A percentile compares a stretch with the other conserved stretches of the same genome.
Conservation (phyloP, 495 filamentous ascomycete genomes). For the Pyrenula aspistea region DNA sequence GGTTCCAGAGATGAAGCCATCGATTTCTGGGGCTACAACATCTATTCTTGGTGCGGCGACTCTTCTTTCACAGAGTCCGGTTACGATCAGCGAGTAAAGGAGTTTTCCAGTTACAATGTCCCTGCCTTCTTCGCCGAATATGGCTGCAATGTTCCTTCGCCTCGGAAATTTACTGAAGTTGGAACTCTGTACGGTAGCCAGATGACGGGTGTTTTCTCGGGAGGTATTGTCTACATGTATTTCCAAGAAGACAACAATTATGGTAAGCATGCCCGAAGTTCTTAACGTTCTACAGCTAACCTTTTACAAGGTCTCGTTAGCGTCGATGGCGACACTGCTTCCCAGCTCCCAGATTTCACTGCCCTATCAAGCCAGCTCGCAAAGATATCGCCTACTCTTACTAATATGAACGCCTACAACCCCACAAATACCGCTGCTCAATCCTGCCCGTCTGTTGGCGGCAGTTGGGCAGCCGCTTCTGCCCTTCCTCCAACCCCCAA, state of each 20-base stretch:
- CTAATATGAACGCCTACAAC: slow-evolving; percentile 53
- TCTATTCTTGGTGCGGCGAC: slow-evolving; percentile 94
- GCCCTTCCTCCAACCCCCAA: slow-evolving; percentile 74
- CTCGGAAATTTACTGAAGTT: slow-evolving; percentile 81
- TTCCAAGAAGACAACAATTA: slow-evolving; percentile 86
- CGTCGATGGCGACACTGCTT: slow-evolving; percentile 44
- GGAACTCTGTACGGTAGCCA: slow-evolving; percentile 61
- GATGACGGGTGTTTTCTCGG: slow-evolving; percentile 81
- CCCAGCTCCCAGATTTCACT: slow-evolving; percentile 60
- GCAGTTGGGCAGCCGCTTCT: slow-evolving; percentile 56
- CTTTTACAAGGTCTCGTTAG: slow-evolving; percentile 49
- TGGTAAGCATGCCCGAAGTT: slow-evolving; percentile 33
- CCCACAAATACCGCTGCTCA: slow-evolving; percentile 65
- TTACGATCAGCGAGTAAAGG: slow-evolving; percentile 64
- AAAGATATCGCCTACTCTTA: slow-evolving; percentile 51
- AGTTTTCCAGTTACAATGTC: slow-evolving; percentile 78
- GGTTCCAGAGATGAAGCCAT: slow-evolving; percentile 51
- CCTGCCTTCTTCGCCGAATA: slow-evolving; percentile 98
- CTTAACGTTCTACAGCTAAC: not conserved
- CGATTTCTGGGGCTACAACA: slow-evolving; percentile 98
- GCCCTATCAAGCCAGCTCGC: slow-evolving; percentile 61
- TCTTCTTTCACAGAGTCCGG: slow-evolving; percentile 60
- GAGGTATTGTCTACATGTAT: slow-evolving; percentile 97
- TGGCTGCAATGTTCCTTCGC: slow-evolving; percentile 72
- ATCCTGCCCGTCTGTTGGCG: slow-evolving; percentile 54